Percentiles rank a stretch among this genome's conserved stretches.
phyloP scores from a whole-genome alignment of 208 protist genomes.

The Leishmania guyanensis region DNA sequence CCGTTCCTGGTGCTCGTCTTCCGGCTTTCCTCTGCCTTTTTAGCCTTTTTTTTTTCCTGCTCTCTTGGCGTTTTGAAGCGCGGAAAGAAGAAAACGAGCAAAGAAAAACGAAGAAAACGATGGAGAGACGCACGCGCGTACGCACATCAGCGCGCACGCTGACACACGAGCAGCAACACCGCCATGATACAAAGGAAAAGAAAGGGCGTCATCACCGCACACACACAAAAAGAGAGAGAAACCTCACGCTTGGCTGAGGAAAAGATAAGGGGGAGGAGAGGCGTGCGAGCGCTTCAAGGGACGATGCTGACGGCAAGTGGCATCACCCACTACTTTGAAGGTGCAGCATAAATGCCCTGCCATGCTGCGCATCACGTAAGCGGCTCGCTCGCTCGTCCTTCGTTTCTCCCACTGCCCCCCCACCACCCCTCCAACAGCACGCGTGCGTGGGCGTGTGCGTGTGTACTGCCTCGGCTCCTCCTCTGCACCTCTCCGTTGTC shows the following conservation, averaged over 20 bases:
- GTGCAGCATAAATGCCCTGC: neutral
- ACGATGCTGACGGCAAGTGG: neutral
- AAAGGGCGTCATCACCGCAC: neutral
- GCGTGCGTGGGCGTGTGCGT: neutral
- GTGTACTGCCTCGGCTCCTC: neutral
- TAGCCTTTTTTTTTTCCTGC: neutral
- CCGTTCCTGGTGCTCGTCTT: neutral
- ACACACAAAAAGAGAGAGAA: neutral
- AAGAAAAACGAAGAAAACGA: neutral
- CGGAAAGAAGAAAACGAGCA: neutral
- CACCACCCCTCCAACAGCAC: neutral
- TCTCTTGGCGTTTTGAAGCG: neutral
- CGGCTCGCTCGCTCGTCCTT: neutral
- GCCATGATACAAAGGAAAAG: too few species aligned
- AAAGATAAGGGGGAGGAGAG: neutral
- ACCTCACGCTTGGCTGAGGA: neutral
- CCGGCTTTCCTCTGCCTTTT: too few species aligned
- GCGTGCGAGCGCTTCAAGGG: neutral
- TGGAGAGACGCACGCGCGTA: neutral
- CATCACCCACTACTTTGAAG: neutral
- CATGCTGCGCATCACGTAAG: neutral
- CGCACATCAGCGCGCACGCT: neutral
- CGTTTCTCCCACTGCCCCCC: neutral
- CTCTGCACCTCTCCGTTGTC: neutral
- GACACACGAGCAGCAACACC: too few species aligned